Percentiles rank a stretch among this genome's conserved stretches.
Conservation (phyloP, 1,284 basidiomycete genomes). For the Phylloboletellus chloephorus region DNA sequence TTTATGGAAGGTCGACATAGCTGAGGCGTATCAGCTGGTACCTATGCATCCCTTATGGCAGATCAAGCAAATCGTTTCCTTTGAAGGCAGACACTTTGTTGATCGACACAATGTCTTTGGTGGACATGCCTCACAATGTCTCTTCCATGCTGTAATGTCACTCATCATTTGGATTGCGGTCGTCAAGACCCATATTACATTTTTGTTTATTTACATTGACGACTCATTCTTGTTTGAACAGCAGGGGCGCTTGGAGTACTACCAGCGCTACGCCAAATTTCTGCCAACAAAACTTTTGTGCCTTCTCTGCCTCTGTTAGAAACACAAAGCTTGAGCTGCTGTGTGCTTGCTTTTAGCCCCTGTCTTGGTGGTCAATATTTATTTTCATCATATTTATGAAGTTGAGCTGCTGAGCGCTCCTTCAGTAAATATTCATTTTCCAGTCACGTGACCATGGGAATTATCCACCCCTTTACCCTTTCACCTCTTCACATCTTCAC, state of each 20-base stretch:
- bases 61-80: constrained; percentile 35
- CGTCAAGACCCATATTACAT: constrained; percentile 1
- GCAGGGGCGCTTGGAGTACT: constrained; percentile 14
- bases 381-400: no score
- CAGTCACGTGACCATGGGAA: no score
- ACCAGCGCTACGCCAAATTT: constrained; percentile 25
- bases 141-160: constrained; percentile 32
- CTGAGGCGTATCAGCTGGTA: constrained; percentile 33
- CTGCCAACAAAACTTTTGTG: constrained; percentile 25
- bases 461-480: no score
- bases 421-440: no score
- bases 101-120: constrained; percentile 36
- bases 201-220: constrained; percentile 31
- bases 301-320: constrained; percentile 29
- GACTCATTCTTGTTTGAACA: constrained; percentile 23
- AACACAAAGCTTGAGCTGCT: no score
- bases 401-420: no score
- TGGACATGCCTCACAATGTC: constrained; percentile 17
- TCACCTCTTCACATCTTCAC: no score
- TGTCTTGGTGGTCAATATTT: no score
- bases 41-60: constrained; percentile 42
- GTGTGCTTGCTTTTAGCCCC: no score
- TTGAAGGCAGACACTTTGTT: constrained; percentile 24
- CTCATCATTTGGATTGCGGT: constrained; percentile 36
- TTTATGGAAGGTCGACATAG: constrained; percentile 36